phyloP scores from a whole-genome alignment of 495 filamentous ascomycete species.

The Articulospora tetracladia region DNA sequence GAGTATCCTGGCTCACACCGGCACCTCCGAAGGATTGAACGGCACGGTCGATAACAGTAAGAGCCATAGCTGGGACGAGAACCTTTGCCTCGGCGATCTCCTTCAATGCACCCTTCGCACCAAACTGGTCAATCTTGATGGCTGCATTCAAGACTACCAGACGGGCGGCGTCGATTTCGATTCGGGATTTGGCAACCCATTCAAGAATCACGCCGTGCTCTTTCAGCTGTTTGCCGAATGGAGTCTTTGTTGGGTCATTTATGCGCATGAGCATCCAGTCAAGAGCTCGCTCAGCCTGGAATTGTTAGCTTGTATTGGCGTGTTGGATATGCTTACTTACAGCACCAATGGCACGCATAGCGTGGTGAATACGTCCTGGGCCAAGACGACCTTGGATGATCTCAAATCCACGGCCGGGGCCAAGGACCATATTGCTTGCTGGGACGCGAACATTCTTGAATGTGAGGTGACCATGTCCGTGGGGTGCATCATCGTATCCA shows the following conservation, averaged over 20 bases:
- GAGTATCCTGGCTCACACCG: slow-evolving; percentile 87
- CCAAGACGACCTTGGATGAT: slow-evolving; percentile 93
- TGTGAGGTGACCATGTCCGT: slow-evolving; percentile 85
- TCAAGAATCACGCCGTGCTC: slow-evolving; percentile 90
- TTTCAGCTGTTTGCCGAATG: slow-evolving; percentile 75
- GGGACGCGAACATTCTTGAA: slow-evolving; percentile 86
- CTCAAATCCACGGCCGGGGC: slow-evolving; percentile 90
- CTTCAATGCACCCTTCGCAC: slow-evolving; percentile 74
- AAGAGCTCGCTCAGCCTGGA: slow-evolving; percentile 71
- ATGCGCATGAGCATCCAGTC: slow-evolving; percentile 87
- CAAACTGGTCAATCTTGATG: slow-evolving; percentile 78
- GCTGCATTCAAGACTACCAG: slow-evolving; percentile 86
- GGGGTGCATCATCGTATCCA: slow-evolving; percentile 91
- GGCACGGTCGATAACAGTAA: slow-evolving; percentile 81
- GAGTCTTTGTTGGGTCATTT: slow-evolving; percentile 81
- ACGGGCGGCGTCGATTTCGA: slow-evolving; percentile 86
- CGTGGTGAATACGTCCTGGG: slow-evolving; percentile 90
- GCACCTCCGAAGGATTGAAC: slow-evolving; percentile 83
- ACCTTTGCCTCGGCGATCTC: slow-evolving; percentile 90
- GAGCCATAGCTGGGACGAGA: slow-evolving; percentile 69
- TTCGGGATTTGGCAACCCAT: slow-evolving; percentile 85
- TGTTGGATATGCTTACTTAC: slow-evolving; percentile 24
- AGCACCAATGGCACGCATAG: slow-evolving; percentile 85
- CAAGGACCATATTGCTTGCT: slow-evolving; percentile 72
- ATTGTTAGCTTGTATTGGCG: slow-evolving; percentile 2